Evolutionary conservation across 148 eudicot genomes (phyloP), one percentile per base, ranked within the genome.

Genomic region (Tetragonia tetragonoides): DNA sequence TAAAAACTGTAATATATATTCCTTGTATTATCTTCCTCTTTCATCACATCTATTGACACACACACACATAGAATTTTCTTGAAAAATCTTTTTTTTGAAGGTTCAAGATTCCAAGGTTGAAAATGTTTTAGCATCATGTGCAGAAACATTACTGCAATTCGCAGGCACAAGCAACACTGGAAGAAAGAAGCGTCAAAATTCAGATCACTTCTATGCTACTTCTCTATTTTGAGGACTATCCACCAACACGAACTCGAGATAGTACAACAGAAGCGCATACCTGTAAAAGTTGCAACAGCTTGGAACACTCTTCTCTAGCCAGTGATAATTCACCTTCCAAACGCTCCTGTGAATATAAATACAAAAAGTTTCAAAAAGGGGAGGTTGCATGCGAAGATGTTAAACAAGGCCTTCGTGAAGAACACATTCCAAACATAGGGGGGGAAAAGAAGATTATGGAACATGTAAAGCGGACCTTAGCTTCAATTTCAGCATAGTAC

Each of bases 401-500:
- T 70, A 72, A 56, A 46, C 62, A 16, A 42, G 12, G 49, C 41
- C 56, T 39, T 74, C 7, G 42, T 47, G 24, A 66, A 60, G 51
- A 16, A 73, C 65, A 60, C 18, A 61, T 59, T 42, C 44, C n/a
- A 66, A 68, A 73, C 21, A 71, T 11, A 41, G 51, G 23, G 51
- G 23, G 23, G 24, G 54, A 14, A 20, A 70, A 68, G 42, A 14
- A 66, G 41, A 69, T 51, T 69, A n/a, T 23, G 49, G 28, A 70
- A 42, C 44, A 75, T 54, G 67, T n/a, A 65, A 66, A 66, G 24
- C 76, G 63, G 49, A 95, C 99, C 99, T 95, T 93, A 14, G 97
- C 97, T 86, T 95, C 99, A 70, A 93, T 90, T 88, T 95, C 97
- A 70, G 99, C 99, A 84, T 93, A 93, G 84, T 91, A 93, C 83